Evolutionary conservation across 1,139 yeast genomes (phyloP).

Genomic region (Diutina mesorugosa): DNA sequence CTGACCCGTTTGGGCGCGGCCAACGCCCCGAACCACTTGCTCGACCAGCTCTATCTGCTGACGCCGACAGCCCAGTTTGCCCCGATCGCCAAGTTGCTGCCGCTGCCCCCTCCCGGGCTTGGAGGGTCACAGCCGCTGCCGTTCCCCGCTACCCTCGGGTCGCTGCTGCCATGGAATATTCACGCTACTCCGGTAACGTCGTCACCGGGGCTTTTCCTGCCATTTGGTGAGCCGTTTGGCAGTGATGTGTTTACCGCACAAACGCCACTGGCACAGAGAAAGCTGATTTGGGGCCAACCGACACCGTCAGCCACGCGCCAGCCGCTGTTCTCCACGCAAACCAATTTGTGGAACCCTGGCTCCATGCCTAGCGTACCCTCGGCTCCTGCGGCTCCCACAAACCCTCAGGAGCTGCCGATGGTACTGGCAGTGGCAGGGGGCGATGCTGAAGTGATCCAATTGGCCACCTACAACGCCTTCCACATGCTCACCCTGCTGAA

Average conservation of each 20-base stretch:
- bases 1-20: not conserved
- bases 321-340: not conserved
- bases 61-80: not conserved
- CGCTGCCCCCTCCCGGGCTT: conserved; percentile 2
- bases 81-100: not conserved
- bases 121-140: not conserved
- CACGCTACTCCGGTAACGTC: not conserved
- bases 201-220: not conserved
- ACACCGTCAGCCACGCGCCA: not conserved
- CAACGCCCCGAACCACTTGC: not conserved
- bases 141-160: not conserved
- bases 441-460: conserved; percentile 9
- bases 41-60: not conserved
- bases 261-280: not conserved
- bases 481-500: conserved; percentile 17
- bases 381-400: conserved; percentile 13
- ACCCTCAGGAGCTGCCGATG: not conserved
- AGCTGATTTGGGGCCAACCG: conserved; percentile 2
- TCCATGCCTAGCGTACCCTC: conserved; percentile 15
- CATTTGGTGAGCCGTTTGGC: not conserved
- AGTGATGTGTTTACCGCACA: not conserved
- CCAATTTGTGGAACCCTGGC: conserved; percentile 12
- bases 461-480: conserved; percentile 23
- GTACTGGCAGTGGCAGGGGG: not conserved
- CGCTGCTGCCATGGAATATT: not conserved